A percentile compares a stretch with the other conserved stretches of the same genome.
phyloP scores from a whole-genome alignment of 73 alveolate genomes.

The Paramecium biaurelia region DNA sequence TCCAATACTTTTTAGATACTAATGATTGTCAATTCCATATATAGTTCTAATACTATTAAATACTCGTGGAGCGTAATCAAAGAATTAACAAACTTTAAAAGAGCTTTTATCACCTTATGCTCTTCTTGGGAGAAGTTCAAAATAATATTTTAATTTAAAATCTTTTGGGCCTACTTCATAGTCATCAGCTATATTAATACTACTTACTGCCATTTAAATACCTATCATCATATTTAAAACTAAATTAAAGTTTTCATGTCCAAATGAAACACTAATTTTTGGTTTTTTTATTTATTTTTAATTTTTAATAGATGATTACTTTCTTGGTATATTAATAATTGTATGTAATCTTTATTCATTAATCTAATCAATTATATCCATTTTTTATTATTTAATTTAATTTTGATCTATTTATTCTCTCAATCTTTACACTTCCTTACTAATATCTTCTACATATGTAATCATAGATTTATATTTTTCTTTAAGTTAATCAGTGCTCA shows the following conservation, averaged over 20 bases:
- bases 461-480: not conserved
- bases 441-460: not conserved
- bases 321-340: not conserved
- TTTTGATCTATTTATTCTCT: not conserved
- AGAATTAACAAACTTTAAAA: conserved; percentile 79
- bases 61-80: conserved; percentile 87
- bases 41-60: conserved; percentile 82
- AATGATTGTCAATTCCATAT: conserved; percentile 68
- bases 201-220: conserved; percentile 84
- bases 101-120: conserved; percentile 67
- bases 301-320: not conserved
- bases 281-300: not conserved
- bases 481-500: not conserved
- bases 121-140: conserved; percentile 81
- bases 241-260: conserved; percentile 82
- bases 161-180: conserved; percentile 72
- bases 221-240: conserved; percentile 92
- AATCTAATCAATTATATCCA: not conserved
- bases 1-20: conserved; percentile 76
- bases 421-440: not conserved
- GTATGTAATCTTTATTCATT: not conserved
- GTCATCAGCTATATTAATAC: conserved; percentile 57
- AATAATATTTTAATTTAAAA: conserved; percentile 70
- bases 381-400: not conserved
- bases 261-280: conserved; percentile 57